These are phyloP conservation scores for Kickxella alabastrina DNA, from an alignment of 192 early-diverging fungal species.

Conservation along the genomic window DNA sequence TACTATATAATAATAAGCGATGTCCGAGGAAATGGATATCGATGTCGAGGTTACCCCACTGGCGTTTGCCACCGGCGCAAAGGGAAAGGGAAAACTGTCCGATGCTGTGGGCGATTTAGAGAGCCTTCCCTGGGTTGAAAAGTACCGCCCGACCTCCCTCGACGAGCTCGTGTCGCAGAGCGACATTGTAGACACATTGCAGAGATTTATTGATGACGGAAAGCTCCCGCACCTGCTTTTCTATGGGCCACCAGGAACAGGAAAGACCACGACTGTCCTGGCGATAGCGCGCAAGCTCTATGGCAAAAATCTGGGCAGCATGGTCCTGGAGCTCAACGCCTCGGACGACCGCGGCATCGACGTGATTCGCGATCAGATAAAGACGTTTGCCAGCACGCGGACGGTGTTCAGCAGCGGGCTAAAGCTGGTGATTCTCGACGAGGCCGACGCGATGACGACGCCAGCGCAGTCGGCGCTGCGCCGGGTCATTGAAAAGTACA, in stretches of 20 bases:
- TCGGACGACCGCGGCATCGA: slow-evolving; percentile 99
- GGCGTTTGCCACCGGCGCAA: neutral
- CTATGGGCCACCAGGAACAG: slow-evolving; percentile 97
- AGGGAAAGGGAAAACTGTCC: slow-evolving; percentile 43
- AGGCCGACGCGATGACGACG: slow-evolving; percentile 95
- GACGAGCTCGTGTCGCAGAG: slow-evolving; percentile 90
- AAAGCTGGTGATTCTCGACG: slow-evolving; percentile 96
- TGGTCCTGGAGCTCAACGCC: slow-evolving; percentile 96
- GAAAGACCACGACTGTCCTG: slow-evolving; percentile 94
- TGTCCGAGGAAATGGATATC: slow-evolving; percentile 49
- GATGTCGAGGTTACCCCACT: slow-evolving; percentile 11
- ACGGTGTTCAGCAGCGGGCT: slow-evolving; percentile 90
- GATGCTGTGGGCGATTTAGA: slow-evolving; percentile 13
- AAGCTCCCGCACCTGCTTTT: slow-evolving; percentile 93
- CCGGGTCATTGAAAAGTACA: slow-evolving; percentile 98
- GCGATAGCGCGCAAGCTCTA: slow-evolving; percentile 90
- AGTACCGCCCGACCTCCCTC: slow-evolving; percentile 87
- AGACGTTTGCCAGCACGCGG: slow-evolving; percentile 94
- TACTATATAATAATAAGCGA: slow-evolving; percentile 11
- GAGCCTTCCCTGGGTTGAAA: slow-evolving; percentile 80
- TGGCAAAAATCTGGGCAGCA: slow-evolving; percentile 74
- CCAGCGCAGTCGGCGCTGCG: slow-evolving; percentile 89
- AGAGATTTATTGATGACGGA: slow-evolving; percentile 86
- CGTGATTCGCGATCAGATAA: slow-evolving; percentile 96
- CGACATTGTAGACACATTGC: slow-evolving; percentile 88